Percentiles rank a stretch among this genome's conserved stretches.
These are phyloP conservation scores for Fomitopsis serialis DNA, from an alignment of 768 basidiomycete species.

Conservation along the genomic window DNA sequence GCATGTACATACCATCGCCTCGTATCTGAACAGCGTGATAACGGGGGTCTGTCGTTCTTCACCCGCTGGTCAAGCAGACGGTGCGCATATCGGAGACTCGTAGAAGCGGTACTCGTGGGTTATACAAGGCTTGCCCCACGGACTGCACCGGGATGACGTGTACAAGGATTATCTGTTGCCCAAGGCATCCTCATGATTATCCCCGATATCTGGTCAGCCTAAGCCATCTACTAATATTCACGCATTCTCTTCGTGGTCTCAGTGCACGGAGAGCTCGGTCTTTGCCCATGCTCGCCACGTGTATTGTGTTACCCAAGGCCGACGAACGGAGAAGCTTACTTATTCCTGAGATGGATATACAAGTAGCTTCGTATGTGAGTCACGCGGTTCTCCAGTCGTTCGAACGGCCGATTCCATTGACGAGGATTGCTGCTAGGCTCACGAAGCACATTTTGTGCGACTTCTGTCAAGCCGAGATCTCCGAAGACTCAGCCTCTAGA, in stretches of 20 bases:
- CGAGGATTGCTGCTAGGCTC: background rate
- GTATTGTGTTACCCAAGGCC: background rate
- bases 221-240: background rate
- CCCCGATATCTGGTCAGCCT: conserved; percentile 33
- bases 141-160: conserved; percentile 32
- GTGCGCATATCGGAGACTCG: too few relatives aligned
- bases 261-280: conserved; percentile 3
- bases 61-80: too few relatives aligned
- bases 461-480: background rate
- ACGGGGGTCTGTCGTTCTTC: conserved; percentile 50
- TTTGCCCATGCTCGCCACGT: conserved; percentile 6
- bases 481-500: too few relatives aligned
- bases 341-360: background rate
- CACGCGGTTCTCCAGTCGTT: too few relatives aligned
- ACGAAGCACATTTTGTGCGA: background rate
- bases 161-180: conserved; percentile 38
- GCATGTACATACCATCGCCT: conserved; percentile 41
- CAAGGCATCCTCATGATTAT: conserved; percentile 34
- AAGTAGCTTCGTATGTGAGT: background rate
- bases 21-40: conserved; percentile 48
- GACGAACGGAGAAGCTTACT: conserved; percentile 1
- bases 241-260: background rate
- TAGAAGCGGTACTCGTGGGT: too few relatives aligned
- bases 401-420: too few relatives aligned
- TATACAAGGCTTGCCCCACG: conserved; percentile 30